phyloP scores from a whole-genome alignment of 805 yeast species.

The Pichia exigua region DNA sequence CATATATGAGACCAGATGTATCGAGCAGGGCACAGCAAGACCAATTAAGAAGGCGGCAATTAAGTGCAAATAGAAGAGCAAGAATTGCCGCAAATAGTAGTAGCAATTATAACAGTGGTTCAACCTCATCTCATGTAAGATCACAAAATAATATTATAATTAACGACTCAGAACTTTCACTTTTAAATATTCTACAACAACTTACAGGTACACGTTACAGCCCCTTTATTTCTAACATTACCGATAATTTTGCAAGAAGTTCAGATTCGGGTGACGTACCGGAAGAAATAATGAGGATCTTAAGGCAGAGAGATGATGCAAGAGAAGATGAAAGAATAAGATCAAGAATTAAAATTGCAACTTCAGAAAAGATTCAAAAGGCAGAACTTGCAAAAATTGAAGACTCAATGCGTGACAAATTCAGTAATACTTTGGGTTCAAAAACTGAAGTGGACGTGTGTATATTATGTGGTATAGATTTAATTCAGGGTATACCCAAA shows the following conservation, averaged over 20 bases:
- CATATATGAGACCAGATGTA: background rate
- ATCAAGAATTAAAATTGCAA: slow-evolving; percentile 16
- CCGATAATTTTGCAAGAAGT: background rate
- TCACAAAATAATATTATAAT: background rate
- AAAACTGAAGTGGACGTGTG: slow-evolving; percentile 35
- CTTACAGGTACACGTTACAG: background rate
- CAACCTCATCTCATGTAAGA: background rate
- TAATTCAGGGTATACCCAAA: slow-evolving; percentile 68
- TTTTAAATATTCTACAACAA: background rate
- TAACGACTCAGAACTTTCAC: background rate
- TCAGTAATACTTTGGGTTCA: slow-evolving; percentile 25
- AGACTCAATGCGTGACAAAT: slow-evolving; percentile 8
- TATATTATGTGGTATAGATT: slow-evolving; percentile 58
- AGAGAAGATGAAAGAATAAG: slow-evolving; percentile 22
- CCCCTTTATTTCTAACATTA: background rate
- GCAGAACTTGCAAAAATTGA: slow-evolving; percentile 13
- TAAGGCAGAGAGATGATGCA: slow-evolving; percentile 22
- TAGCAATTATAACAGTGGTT: background rate
- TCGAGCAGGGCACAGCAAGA: background rate
- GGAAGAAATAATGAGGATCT: slow-evolving; percentile 22
- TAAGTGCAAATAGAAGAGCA: slow-evolving; percentile 2
- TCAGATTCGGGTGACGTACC: slow-evolving; percentile 20
- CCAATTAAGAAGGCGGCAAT: background rate
- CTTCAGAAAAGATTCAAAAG: slow-evolving; percentile 12
- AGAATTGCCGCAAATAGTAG: background rate